Conservation (phyloP, 192 early-diverging fungal genomes). For the Linnemannia elongata region DNA sequence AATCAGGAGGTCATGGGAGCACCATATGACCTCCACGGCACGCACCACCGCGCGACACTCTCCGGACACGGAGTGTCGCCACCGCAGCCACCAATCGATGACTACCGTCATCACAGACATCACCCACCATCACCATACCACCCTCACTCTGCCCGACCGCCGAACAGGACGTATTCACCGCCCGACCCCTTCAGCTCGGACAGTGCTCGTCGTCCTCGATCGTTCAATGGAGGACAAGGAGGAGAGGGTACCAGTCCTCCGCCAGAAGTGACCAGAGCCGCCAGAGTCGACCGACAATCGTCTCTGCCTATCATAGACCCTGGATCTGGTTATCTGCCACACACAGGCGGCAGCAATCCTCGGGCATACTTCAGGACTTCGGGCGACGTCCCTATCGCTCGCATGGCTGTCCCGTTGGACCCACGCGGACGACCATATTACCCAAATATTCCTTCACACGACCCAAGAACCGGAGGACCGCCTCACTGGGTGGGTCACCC, state of each 20-base stretch:
- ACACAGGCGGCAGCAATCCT: not conserved
- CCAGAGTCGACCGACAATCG: not conserved
- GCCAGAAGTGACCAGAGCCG: not conserved
- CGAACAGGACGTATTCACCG: not conserved
- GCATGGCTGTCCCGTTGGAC: not conserved
- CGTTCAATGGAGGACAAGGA: not conserved
- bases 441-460: not conserved
- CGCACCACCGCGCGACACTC: not conserved
- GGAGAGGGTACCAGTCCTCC: not conserved
- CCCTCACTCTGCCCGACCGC: not conserved
- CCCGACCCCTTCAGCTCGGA: not conserved
- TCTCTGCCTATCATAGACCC: not conserved
- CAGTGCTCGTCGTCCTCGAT: not conserved
- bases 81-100: not conserved
- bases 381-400: not conserved
- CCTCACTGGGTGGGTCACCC: not conserved
- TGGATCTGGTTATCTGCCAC: not conserved
- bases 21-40: not conserved
- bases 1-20: not conserved
- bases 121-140: slow-evolving; percentile 7
- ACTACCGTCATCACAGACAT: not conserved
- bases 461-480: not conserved
- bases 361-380: not conserved
- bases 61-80: not conserved
- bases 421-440: not conserved